Conservation (phyloP, 2,329 filamentous ascomycete species). For the Colletotrichum sp. region DNA sequence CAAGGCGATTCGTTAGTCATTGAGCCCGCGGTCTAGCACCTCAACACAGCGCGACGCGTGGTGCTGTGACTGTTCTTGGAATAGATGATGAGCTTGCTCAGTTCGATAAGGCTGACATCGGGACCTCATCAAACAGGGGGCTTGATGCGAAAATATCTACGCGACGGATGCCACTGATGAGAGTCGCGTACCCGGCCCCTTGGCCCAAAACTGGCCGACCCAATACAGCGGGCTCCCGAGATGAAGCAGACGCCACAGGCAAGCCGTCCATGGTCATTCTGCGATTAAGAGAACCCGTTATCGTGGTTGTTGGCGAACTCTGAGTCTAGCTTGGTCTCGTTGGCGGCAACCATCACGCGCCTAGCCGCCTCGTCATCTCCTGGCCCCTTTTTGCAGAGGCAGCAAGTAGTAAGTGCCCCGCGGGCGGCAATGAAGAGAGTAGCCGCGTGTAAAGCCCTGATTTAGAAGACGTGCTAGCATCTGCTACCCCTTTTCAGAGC, state of each 20-base stretch:
- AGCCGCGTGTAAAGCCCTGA: neutral
- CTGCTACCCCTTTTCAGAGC: neutral
- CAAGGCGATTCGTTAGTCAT: rapidly evolving
- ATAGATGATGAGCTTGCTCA: neutral
- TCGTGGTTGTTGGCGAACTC: neutral
- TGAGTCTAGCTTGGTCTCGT: neutral
- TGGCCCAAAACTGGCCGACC: neutral
- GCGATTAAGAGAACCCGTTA: neutral
- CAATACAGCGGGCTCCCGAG: neutral
- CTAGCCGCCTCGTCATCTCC: neutral
- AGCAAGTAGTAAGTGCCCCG: neutral
- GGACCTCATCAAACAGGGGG: neutral
- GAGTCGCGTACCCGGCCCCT: neutral
- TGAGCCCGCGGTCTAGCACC: neutral
- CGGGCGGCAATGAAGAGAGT: neutral
- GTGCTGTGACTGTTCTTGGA: neutral
- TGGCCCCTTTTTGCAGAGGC: neutral
- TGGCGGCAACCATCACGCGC: neutral
- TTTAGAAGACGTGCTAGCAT: neutral
- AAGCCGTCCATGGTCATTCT: neutral
- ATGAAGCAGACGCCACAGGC: constrained; percentile 6
- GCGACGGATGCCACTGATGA: neutral
- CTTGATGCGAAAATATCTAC: neutral
- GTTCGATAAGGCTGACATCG: neutral
- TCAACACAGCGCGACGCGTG: neutral